Percentiles rank a stretch among this genome's conserved stretches.
These are phyloP conservation scores for Aureobasidium namibiae DNA, from an alignment of 2,329 filamentous ascomycete species.

Conservation along the genomic window DNA sequence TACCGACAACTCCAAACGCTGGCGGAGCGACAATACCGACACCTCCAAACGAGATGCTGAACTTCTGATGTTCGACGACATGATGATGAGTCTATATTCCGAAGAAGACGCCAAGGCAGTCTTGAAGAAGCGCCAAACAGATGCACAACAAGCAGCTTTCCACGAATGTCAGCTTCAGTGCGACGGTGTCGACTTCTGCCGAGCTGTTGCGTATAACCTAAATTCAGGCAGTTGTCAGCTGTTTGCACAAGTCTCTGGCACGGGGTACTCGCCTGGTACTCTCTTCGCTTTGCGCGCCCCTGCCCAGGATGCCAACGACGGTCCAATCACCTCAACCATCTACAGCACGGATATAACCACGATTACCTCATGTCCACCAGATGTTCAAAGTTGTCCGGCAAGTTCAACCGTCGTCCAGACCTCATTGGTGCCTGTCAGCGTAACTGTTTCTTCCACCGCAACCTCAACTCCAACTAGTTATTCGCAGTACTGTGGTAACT, in stretches of 20 bases:
- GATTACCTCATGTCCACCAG: conserved; percentile 4
- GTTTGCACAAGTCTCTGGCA: conserved; percentile 1
- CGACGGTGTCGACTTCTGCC: neutral
- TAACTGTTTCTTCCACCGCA: neutral
- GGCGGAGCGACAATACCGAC: neutral
- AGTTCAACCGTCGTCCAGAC: conserved; percentile 10
- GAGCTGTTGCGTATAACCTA: conserved; percentile 7
- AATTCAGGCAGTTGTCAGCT: neutral
- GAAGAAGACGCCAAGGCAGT: neutral
- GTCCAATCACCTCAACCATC: conserved; percentile 7
- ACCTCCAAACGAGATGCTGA: neutral
- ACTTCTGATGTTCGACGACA: conserved; percentile 8
- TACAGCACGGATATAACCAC: conserved; percentile 9
- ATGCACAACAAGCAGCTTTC: conserved; percentile 5
- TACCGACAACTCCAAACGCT: no score
- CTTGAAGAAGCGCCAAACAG: neutral
- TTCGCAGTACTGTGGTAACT: neutral
- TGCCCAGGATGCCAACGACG: neutral
- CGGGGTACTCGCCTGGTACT: neutral
- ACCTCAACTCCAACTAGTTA: neutral
- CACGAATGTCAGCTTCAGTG: conserved; percentile 7
- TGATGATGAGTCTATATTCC: conserved; percentile 2
- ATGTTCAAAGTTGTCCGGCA: conserved; percentile 11
- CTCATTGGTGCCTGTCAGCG: neutral
- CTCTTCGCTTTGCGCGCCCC: conserved; percentile 8